Evolutionary conservation across 495 filamentous ascomycete species (phyloP).

Genomic region (Hamigera avellanea): DNA sequence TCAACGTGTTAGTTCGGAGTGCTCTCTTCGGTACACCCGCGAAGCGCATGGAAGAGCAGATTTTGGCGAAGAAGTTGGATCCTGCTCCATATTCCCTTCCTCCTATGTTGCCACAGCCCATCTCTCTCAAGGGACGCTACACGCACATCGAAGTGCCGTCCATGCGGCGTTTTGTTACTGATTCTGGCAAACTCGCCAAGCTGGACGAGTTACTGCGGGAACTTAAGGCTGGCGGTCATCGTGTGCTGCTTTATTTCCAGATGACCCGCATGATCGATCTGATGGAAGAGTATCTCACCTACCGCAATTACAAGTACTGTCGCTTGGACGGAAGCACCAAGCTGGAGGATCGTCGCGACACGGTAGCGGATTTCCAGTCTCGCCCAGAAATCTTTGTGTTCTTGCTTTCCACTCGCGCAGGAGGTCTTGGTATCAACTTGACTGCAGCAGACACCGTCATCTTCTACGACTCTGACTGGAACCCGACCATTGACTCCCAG

Average conservation of each 20-base stretch:
- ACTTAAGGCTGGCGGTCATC: conserved; percentile 85
- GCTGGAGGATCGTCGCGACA: conserved; percentile 91
- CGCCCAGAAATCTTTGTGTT: conserved; percentile 92
- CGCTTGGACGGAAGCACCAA: conserved; percentile 97
- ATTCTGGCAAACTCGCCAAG: conserved; percentile 90
- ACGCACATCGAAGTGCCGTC: conserved; percentile 88
- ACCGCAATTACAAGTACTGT: conserved; percentile 97
- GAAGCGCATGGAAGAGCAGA: conserved; percentile 54
- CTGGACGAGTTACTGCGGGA: conserved; percentile 77
- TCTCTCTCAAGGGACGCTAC: conserved; percentile 68
- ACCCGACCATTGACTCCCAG: conserved; percentile 95
- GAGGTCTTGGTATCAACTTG: conserved; percentile 94
- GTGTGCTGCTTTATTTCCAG: conserved; percentile 99
- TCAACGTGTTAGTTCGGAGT: conserved; percentile 64
- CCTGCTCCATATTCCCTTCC: conserved; percentile 48
- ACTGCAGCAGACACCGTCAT: conserved; percentile 97
- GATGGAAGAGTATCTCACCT: conserved; percentile 98
- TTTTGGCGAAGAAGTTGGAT: conserved; percentile 59
- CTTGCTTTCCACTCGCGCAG: conserved; percentile 87
- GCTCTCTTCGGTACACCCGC: conserved; percentile 55
- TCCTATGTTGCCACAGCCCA: conserved; percentile 59
- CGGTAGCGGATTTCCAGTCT: conserved; percentile 91
- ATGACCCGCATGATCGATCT: conserved; percentile 99
- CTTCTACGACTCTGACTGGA: conserved; percentile 99
- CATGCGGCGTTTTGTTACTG: conserved; percentile 98